Base-by-base conservation (phyloP, 2,329 filamentous ascomycete species). In the Verticillium tricorpus region DNA sequence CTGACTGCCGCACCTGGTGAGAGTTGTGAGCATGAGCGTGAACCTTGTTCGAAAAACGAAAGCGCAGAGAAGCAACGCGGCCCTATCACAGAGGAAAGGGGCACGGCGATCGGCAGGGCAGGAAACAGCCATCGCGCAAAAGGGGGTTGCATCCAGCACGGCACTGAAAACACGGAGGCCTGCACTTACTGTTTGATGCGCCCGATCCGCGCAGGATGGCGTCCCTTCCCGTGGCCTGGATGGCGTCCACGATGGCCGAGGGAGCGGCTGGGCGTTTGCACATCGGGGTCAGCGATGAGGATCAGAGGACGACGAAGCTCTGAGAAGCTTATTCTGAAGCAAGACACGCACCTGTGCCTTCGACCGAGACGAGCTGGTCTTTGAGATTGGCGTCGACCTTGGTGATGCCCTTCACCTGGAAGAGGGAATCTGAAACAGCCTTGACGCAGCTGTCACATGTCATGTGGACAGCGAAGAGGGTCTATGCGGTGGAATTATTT, bases 381-480 rank as follows among this genome's bases (percentile, higher is more conserved):
- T 91, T 82, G 58, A 98, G 82, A 73, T 91, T 90, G 67, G 89
- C 92, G 64, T 94, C 86, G 60, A 98, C 89, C 70, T 92, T 93
- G 69, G 83, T 85, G 73, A 98, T 91, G 52, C 93, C 93, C 70
- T 86, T 82, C 54, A 98, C 79, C 71, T 89, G 87, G 75, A 89
- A 85, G 58, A 98, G 80, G 57, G 92, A 88, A 66, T 85, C 85
- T 70, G 92, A 92, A 73, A 99, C 88, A 70, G 92, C 89, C 76
- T 93, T 89, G 75, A 97, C 87, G 80, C 95, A 98, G 72, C 85
- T 82, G 70, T 96, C 89, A 80, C 95, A 98, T 77, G 89, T 92
- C 82, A 98, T 89, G 61, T 93, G 93, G 69, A 98, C 95, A 66
- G 94, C 93, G 76, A 98, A 98, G 67, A 94, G 89, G 64, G 94